Evolutionary conservation across 202 grass and related monocot genomes (phyloP).

Genomic region (Digitaria exilis): DNA sequence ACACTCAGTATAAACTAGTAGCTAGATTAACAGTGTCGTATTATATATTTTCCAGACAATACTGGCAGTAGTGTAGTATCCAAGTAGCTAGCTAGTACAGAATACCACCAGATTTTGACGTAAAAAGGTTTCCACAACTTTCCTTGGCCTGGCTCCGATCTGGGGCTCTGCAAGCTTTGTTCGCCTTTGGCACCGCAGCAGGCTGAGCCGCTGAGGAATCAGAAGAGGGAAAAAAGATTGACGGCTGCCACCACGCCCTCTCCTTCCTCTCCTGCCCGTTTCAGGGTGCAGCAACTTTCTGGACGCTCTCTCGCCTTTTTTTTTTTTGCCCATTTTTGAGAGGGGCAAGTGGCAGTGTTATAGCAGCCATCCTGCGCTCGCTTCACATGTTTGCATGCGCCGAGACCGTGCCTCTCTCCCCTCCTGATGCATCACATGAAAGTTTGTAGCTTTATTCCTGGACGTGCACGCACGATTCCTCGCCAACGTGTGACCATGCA

Average conservation of each 20-base stretch:
- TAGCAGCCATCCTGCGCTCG: background rate
- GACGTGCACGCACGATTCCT: slow-evolving; percentile 27
- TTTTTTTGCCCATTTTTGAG: slow-evolving; percentile 32
- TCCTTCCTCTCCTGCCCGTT: background rate
- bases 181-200: slow-evolving; percentile 47
- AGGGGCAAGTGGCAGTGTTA: slow-evolving; percentile 18
- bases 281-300: slow-evolving; percentile 41
- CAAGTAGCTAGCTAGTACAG: background rate
- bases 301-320: slow-evolving; percentile 15
- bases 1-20: background rate
- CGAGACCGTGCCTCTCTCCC: background rate
- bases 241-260: slow-evolving; percentile 19
- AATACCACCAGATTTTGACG: slow-evolving; percentile 18
- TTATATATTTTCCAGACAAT: background rate
- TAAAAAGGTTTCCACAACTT: slow-evolving; percentile 42
- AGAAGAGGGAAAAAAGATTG: slow-evolving; percentile 31
- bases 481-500: slow-evolving; percentile 2
- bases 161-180: slow-evolving; percentile 39
- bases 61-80: background rate
- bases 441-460: slow-evolving; percentile 42
- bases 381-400: slow-evolving; percentile 26
- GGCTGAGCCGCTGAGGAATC: slow-evolving; percentile 22
- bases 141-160: slow-evolving; percentile 31
- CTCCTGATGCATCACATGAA: slow-evolving; percentile 11
- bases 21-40: background rate